Evolutionary conservation across 1,284 basidiomycete genomes (phyloP), one percentile per base, ranked within the genome.

Genomic region (Gomphus bonarii): DNA sequence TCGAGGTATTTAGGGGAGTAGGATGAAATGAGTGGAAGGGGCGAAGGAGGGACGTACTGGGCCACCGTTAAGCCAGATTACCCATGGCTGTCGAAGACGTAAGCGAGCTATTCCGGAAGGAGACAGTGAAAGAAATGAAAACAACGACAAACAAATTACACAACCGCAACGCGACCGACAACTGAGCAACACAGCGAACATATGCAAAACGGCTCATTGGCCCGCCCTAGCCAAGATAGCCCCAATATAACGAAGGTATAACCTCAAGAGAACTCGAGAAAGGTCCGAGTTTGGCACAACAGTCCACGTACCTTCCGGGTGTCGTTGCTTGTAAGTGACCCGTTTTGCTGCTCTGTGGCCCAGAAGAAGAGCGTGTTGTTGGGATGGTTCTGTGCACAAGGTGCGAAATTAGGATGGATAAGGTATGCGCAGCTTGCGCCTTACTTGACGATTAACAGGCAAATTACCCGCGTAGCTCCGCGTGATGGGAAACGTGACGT

Each of bases 301-400:
- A 9, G 33, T 6, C 9, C 3, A 35, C 33, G 33, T 35, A 35
- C 33, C 33, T 35, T 35, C 3, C 1, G 2, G 1, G 7, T 16
- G 16, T n/a, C 16, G 7, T n/a, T 14, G 7, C 68, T 62, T 1
- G 82, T 83, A 55, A 88, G 69, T 1, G 84, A 85, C 1, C 82
- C 84, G 12, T 72, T 66, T 3, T 71, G 70, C 43, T 78, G 79
- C 65, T 88, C 85, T 60, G 83, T 79, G 1, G 73, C 85, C 75
- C 80, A 79, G 67, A 88, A 88, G 70, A 86, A 88, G 2, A 88
- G 70, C 0, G 85, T 85, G 59, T 87, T 72, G 58, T 88, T 85
- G 0, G 81, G 81, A 65, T 85, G 84, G 16, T 74, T 76, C 52
- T 54, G 40, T 28, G 25, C 14, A 22, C n/a, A n/a, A n/a, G 14